These are phyloP conservation scores for Saccharomycopsis fibuligera DNA, from an alignment of 805 yeast genomes.

Conservation along the genomic window DNA sequence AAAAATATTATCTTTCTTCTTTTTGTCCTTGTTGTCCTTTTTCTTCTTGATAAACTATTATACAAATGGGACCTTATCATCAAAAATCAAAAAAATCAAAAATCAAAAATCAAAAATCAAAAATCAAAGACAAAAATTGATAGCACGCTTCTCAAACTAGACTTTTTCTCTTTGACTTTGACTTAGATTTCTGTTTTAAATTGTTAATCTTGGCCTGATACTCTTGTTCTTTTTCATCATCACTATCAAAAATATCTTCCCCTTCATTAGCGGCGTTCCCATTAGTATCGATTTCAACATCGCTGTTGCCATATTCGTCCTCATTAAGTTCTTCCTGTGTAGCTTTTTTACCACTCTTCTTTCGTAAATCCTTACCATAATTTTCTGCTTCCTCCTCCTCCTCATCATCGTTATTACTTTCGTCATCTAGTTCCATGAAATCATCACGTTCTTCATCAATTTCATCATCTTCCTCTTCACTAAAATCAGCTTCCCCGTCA, in stretches of 20 bases:
- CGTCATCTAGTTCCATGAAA: conserved; percentile 30
- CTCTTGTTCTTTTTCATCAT: conserved; percentile 25
- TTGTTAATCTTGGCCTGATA: conserved; percentile 19
- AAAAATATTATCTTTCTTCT: no score
- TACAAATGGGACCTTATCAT: no score
- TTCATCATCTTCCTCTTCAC: conserved; percentile 31
- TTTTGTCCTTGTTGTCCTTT: no score
- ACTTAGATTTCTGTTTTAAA: conserved; percentile 2
- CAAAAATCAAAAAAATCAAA: no score
- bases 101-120: no score
- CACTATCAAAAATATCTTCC: conserved; percentile 26
- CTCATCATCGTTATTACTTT: conserved; percentile 30
- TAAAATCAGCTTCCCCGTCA: conserved; percentile 40
- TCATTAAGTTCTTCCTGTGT: conserved; percentile 26
- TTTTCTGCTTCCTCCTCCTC: conserved; percentile 20
- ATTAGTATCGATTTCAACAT: conserved; percentile 38
- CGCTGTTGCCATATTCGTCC: conserved; percentile 28
- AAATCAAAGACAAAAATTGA: no score
- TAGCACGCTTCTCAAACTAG: not conserved
- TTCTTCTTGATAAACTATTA: no score
- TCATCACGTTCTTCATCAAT: conserved; percentile 30
- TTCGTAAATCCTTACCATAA: conserved; percentile 26
- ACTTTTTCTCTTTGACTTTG: not conserved
- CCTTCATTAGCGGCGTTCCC: conserved; percentile 25
- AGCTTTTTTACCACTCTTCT: no score